Conservation (phyloP, 1,139 yeast genomes). For the Nakaseomyces uthaithaninus region DNA sequence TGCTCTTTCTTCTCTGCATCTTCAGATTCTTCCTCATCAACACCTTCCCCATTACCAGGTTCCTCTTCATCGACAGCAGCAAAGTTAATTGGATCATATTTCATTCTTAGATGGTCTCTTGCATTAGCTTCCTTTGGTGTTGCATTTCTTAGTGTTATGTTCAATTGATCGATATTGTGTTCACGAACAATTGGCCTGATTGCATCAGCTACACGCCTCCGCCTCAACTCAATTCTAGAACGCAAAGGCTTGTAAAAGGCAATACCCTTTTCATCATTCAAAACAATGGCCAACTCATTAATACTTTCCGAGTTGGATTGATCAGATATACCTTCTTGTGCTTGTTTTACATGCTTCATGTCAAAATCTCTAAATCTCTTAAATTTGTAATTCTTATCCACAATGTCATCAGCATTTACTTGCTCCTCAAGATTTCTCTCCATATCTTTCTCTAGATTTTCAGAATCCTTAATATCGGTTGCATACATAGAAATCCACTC, state of each 20-base stretch:
- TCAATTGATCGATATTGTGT: conserved; percentile 35
- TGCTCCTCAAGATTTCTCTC: conserved; percentile 39
- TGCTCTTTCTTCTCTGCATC: conserved; percentile 4
- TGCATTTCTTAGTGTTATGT: conserved; percentile 30
- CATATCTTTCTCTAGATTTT: conserved; percentile 32
- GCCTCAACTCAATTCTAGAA: conserved; percentile 73
- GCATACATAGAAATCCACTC: conserved; percentile 78
- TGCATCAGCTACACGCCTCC: conserved; percentile 60
- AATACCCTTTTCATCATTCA: conserved; percentile 46
- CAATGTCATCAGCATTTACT: conserved; percentile 28
- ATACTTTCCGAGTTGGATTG: conserved; percentile 31
- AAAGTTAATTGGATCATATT: conserved; percentile 33
- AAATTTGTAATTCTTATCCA: conserved; percentile 43
- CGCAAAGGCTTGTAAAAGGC: conserved; percentile 73
- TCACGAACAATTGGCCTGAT: conserved; percentile 37
- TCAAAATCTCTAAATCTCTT: conserved; percentile 74
- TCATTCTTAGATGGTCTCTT: conserved; percentile 31
- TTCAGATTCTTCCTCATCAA: conserved; percentile 7
- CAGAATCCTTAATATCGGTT: conserved; percentile 43
- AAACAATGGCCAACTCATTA: conserved; percentile 50
- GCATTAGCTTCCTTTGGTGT: conserved; percentile 29
- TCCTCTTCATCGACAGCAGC: conserved; percentile 32
- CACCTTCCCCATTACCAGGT: conserved; percentile 25
- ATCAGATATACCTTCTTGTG: conserved; percentile 37
- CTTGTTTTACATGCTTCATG: conserved; percentile 44